A percentile compares a stretch with the other conserved stretches of the same genome.
These are phyloP conservation scores for Trichoderma citrinoviride DNA, from an alignment of 2,329 filamentous ascomycete species.

Conservation along the genomic window DNA sequence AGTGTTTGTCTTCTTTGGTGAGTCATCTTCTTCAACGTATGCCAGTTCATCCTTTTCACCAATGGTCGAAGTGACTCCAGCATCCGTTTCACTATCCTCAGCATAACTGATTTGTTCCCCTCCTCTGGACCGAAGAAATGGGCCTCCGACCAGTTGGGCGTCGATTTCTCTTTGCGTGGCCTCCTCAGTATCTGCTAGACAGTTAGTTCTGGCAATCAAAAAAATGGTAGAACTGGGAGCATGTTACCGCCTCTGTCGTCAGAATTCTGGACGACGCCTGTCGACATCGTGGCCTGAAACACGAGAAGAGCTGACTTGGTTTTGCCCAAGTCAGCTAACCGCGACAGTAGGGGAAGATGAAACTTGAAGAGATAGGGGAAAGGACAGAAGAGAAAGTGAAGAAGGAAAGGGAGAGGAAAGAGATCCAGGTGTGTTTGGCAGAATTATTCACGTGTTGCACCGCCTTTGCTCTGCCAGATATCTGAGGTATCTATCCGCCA, in stretches of 20 bases:
- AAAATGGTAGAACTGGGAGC: neutral
- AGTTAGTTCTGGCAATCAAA: neutral
- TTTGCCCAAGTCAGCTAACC: no score
- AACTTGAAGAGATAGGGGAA: neutral
- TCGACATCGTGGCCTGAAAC: neutral
- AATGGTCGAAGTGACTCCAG: neutral
- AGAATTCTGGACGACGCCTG: neutral
- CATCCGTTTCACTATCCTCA: neutral
- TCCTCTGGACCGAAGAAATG: neutral
- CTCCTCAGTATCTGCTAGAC: neutral
- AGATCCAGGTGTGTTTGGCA: neutral
- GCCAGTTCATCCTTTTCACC: neutral
- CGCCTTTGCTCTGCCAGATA: neutral
- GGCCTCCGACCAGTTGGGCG: neutral
- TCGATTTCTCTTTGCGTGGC: neutral
- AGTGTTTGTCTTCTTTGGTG: neutral
- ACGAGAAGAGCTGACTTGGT: neutral
- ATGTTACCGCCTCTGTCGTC: neutral
- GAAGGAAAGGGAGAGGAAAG: neutral
- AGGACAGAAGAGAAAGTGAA: neutral
- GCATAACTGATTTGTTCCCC: neutral
- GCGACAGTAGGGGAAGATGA: neutral
- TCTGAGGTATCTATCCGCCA: neutral
- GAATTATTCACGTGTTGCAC: neutral
- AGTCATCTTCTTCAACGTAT: no score